Base-by-base conservation (phyloP, 805 yeast genomes). In the Wickerhamomyces hampshirensis region DNA sequence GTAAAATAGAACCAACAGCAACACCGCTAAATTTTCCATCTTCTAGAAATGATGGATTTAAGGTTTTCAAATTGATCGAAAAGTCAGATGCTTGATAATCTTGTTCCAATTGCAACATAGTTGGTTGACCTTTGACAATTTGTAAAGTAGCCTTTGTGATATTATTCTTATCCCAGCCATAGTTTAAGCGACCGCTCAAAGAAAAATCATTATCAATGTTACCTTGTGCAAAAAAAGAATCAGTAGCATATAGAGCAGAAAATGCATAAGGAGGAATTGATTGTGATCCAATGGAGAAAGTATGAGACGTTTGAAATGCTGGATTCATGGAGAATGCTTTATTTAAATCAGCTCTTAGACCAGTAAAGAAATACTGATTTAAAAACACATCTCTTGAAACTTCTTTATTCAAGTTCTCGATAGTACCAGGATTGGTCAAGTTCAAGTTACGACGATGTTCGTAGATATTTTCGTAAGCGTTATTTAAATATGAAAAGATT, bases 31-130 rank as follows among this genome's bases (percentile, higher is more conserved):
- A 84, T 23, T 76, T 73, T 46, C 84, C 85, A 13, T 53, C 44
- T 40, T 79, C 77, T 35, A 84, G 62, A 50, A 84, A 60, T 30
- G 85, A 78, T 43, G 98, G 98, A 69, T 93, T 93, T 60, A 89
- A 73, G 38, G 94, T 72, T 70, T 93, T 94, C 59, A 93, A 69
- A 71, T 89, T 89, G 59, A 89, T 62, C 34, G 95, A 81, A 60
- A 78, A 88, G 62, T 93, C 98, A 38, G 73, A 64, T 43, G 91
- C 96, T 65, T 84, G 91, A 68, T 77, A 82, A 64, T 93, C 98
- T 62, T 93, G 97, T 72, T 93, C 98, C 52, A 91, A 71, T 69
- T 93, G 98, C 46, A 84, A 73, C 95, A 91, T 87, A 40, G 93
- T 71, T 47, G 93, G 96, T 68, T 89, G 96, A 47, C 82, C 85